Evolutionary conservation across 352 stramenopile genomes (phyloP).

Genomic region (Pilasporangium apinafurcum): DNA sequence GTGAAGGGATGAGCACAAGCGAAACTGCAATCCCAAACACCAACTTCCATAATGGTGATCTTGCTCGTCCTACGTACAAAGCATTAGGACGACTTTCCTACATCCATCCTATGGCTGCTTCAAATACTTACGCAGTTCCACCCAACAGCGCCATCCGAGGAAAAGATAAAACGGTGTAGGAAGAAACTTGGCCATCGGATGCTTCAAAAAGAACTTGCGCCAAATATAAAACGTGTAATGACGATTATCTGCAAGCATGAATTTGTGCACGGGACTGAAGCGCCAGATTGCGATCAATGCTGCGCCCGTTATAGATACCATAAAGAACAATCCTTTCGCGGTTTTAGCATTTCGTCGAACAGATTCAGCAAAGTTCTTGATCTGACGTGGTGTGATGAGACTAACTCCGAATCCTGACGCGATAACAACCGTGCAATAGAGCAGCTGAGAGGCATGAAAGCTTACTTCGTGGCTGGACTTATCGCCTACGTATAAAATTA

Average conservation of each 20-base stretch:
- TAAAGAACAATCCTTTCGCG: conserved; percentile 19
- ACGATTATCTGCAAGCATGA: conserved; percentile 89
- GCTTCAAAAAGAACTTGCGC: conserved; percentile 81
- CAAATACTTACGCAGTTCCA: conserved; percentile 47
- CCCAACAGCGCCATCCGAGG: conserved; percentile 53
- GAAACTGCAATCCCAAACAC: conserved; percentile 65
- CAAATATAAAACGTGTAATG: conserved; percentile 93
- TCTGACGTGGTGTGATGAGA: conserved; percentile 23
- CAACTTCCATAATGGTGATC: conserved; percentile 69
- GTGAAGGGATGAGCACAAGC: conserved; percentile 82
- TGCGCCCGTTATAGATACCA: conserved; percentile 8
- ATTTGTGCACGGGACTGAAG: conserved; percentile 84
- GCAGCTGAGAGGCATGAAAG: conserved; percentile 66
- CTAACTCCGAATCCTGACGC: conserved; percentile 51
- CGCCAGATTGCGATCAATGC: conserved; percentile 38
- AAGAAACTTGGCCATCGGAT: conserved; percentile 61
- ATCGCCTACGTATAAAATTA: conserved; percentile 39
- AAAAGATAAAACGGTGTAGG: conserved; percentile 54
- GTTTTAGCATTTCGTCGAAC: conserved; percentile 28
- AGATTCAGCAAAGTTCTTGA: conserved; percentile 25
- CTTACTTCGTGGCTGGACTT: conserved; percentile 78
- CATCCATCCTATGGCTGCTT: not conserved
- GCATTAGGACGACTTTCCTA: too few relatives aligned
- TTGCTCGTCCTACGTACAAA: conserved; percentile 24
- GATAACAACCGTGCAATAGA: conserved; percentile 72